Evolutionary conservation across 768 basidiomycete genomes (phyloP).

Genomic region (Trametes sanguinea): DNA sequence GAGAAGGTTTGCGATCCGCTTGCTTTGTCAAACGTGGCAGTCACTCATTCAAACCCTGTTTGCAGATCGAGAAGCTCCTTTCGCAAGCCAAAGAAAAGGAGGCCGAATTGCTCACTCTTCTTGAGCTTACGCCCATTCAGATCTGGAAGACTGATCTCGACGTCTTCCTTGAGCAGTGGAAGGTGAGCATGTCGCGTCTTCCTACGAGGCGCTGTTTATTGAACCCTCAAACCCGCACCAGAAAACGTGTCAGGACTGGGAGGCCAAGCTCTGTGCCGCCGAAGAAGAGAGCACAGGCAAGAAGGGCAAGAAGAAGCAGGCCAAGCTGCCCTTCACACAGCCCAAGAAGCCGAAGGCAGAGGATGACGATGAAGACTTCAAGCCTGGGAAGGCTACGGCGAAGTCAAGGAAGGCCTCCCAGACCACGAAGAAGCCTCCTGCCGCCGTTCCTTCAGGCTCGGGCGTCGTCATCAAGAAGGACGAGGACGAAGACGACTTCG

Average conservation of each 20-base stretch:
- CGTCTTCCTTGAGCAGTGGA: conserved; percentile 79
- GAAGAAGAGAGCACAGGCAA: conserved; percentile 46
- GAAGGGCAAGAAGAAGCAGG: conserved; percentile 59
- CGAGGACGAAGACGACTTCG: conserved; percentile 44
- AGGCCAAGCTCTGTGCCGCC: conserved; percentile 43
- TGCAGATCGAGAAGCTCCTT: conserved; percentile 80
- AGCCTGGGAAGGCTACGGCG: conserved; percentile 49
- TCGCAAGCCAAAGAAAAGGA: conserved; percentile 84
- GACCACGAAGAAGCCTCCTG: conserved; percentile 35
- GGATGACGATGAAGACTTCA: conserved; percentile 56
- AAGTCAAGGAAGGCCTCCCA: conserved; percentile 37
- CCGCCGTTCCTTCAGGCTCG: conserved; percentile 42
- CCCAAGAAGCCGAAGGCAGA: conserved; percentile 42
- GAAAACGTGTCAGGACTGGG: conserved; percentile 46
- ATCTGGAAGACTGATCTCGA: conserved; percentile 93
- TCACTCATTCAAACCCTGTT: background rate
- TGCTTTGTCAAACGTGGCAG: background rate
- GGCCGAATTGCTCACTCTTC: conserved; percentile 71
- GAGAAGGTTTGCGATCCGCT: conserved; percentile 65
- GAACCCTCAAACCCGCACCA: conserved; percentile 25
- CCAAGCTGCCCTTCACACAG: conserved; percentile 52
- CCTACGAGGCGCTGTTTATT: background rate
- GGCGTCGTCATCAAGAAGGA: conserved; percentile 49
- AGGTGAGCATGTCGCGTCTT: conserved; percentile 48
- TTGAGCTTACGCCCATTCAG: conserved; percentile 76